Evolutionary conservation across 495 filamentous ascomycete genomes (phyloP).

Genomic region (Penicillium maclennaniae): DNA sequence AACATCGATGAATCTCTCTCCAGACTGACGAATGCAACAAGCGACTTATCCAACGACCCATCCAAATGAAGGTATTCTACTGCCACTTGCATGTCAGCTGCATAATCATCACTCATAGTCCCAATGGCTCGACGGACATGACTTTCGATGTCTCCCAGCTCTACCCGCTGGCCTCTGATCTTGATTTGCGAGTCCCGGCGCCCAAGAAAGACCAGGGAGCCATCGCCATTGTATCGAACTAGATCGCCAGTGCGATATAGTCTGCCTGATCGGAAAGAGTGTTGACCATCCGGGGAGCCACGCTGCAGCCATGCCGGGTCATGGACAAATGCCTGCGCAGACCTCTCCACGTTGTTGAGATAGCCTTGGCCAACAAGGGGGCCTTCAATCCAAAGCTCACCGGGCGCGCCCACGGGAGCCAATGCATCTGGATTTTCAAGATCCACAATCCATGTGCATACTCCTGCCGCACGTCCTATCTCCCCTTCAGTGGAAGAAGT

Average conservation of each 20-base stretch:
- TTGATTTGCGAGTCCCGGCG: conserved; percentile 33
- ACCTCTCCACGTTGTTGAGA: conserved; percentile 31
- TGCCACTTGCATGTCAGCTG: too few species aligned
- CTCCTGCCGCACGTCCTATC: neutral
- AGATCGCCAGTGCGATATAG: conserved; percentile 53
- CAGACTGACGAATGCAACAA: neutral
- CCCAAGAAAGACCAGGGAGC: conserved; percentile 34
- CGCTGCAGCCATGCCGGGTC: conserved; percentile 40
- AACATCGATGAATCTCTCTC: too few species aligned
- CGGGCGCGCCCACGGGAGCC: conserved; percentile 32
- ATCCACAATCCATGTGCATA: conserved; percentile 38
- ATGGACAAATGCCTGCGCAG: conserved; percentile 39
- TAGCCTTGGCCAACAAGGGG: conserved; percentile 39
- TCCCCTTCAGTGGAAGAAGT: neutral
- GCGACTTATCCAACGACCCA: neutral
- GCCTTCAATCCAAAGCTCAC: conserved; percentile 45
- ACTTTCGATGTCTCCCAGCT: conserved; percentile 34
- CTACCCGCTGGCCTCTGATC: conserved; percentile 32
- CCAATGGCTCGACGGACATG: conserved; percentile 1
- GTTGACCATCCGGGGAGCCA: neutral
- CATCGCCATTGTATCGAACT: conserved; percentile 36
- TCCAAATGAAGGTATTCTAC: neutral
- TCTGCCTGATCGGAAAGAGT: too few species aligned
- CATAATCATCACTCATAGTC: too few species aligned
- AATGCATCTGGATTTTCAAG: conserved; percentile 23